These are phyloP conservation scores for Polychaeton citri DNA, from an alignment of 2,329 filamentous ascomycete species.

Conservation along the genomic window DNA sequence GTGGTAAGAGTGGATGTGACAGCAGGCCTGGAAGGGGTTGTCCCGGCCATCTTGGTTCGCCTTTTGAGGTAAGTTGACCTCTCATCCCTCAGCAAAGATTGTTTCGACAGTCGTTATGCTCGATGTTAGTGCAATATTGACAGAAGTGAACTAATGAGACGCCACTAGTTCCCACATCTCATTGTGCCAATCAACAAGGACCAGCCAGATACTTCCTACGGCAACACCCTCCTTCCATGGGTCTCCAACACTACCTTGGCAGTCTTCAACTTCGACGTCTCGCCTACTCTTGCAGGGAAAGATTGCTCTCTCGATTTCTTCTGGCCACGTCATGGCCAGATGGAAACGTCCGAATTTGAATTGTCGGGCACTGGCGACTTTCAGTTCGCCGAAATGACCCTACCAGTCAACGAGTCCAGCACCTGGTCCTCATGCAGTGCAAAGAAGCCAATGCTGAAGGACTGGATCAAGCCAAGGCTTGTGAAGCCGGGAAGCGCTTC, in stretches of 20 bases:
- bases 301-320: slow-evolving; percentile 53
- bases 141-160: too few relatives aligned
- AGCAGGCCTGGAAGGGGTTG: too few relatives aligned
- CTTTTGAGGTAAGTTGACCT: background rate
- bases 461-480: background rate
- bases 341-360: slow-evolving; percentile 47
- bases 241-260: slow-evolving; percentile 39
- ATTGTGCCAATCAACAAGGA: slow-evolving; percentile 47
- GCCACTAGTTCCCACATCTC: slow-evolving; percentile 42
- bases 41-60: background rate
- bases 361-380: slow-evolving; percentile 26
- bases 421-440: background rate
- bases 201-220: slow-evolving; percentile 37
- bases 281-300: slow-evolving; percentile 38
- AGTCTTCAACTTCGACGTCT: slow-evolving; percentile 59
- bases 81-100: background rate
- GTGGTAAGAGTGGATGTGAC: background rate
- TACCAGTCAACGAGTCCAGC: slow-evolving; percentile 25
- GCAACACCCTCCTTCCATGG: slow-evolving; percentile 43
- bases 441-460: background rate
- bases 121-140: too few relatives aligned
- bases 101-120: too few relatives aligned
- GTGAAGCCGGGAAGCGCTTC: slow-evolving; percentile 40
- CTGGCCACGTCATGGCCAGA: slow-evolving; percentile 42
- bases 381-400: slow-evolving; percentile 26